Conservation (phyloP, 2,329 filamentous ascomycete species). For the Mollisia scopiformis region DNA sequence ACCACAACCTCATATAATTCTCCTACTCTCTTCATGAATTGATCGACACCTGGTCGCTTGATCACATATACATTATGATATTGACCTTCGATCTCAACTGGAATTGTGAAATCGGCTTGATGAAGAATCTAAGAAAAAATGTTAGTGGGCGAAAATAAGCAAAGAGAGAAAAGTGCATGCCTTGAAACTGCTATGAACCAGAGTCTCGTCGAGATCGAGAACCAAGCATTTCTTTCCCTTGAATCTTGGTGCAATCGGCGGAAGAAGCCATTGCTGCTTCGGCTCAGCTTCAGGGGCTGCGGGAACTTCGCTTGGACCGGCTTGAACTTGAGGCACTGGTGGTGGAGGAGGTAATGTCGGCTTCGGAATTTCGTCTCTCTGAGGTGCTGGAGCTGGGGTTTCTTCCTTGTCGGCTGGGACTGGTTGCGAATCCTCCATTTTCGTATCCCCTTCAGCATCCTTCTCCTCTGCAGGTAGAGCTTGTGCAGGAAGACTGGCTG, state of each 20-base stretch:
- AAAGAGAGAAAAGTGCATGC: slow-evolving; percentile 51
- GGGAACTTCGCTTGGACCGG: slow-evolving; percentile 23
- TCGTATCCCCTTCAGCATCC: slow-evolving; percentile 30
- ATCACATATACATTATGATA: slow-evolving; percentile 99
- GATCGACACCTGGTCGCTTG: slow-evolving; percentile 96
- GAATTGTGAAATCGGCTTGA: slow-evolving; percentile 98
- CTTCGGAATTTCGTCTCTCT: slow-evolving; percentile 25
- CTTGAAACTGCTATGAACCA: slow-evolving; percentile 99
- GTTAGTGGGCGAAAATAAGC: too few species aligned
- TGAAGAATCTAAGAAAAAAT: slow-evolving; percentile 75
- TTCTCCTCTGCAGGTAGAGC: slow-evolving; percentile 18
- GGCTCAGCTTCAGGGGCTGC: slow-evolving; percentile 31
- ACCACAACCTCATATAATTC: slow-evolving; percentile 98
- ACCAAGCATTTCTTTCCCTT: slow-evolving; percentile 92
- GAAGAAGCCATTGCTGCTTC: slow-evolving; percentile 60
- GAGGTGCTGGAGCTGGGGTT: slow-evolving; percentile 22
- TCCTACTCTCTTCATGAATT: slow-evolving; percentile 98
- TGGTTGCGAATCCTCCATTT: slow-evolving; percentile 30
- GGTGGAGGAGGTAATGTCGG: slow-evolving; percentile 32
- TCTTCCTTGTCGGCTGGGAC: slow-evolving; percentile 28
- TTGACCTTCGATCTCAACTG: slow-evolving; percentile 97
- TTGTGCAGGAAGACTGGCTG: slow-evolving; percentile 17
- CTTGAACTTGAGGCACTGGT: slow-evolving; percentile 24
- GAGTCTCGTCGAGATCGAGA: slow-evolving; percentile 91
- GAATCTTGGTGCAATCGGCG: slow-evolving; percentile 78